Conservation (phyloP, 768 basidiomycete species). For the Suillus fuscotomentosus region DNA sequence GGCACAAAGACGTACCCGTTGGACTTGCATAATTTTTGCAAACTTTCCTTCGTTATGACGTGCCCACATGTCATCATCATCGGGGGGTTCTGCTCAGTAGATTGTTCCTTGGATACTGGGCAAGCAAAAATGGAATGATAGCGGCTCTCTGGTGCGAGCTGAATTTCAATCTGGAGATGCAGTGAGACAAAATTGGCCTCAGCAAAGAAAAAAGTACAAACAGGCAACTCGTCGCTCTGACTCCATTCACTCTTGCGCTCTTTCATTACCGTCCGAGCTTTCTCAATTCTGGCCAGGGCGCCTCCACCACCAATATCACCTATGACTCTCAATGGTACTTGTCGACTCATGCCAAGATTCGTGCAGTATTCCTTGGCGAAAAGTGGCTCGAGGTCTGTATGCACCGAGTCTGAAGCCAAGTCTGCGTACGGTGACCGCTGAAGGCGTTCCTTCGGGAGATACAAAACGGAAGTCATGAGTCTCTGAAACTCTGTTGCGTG, state of each 20-base stretch:
- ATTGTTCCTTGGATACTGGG: slow-evolving; percentile 96
- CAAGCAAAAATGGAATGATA: slow-evolving; percentile 98
- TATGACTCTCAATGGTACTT: slow-evolving; percentile 84
- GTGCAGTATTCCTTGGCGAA: slow-evolving; percentile 92
- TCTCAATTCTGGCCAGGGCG: slow-evolving; percentile 89
- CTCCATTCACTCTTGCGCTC: slow-evolving; percentile 93
- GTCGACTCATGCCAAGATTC: slow-evolving; percentile 82
- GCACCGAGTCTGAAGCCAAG: slow-evolving; percentile 66
- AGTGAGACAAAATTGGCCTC: slow-evolving; percentile 5
- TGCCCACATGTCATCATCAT: slow-evolving; percentile 99
- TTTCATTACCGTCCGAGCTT: slow-evolving; percentile 90
- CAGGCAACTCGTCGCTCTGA: slow-evolving; percentile 85
- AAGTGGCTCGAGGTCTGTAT: slow-evolving; percentile 74
- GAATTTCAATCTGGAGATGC: slow-evolving; percentile 82
- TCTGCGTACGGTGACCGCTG: slow-evolving; percentile 73
- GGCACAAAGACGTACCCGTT: slow-evolving; percentile 54
- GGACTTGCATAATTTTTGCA: slow-evolving; percentile 85
- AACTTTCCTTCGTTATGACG: slow-evolving; percentile 89
- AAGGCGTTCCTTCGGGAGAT: slow-evolving; percentile 66
- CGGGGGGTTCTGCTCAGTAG: slow-evolving; percentile 89
- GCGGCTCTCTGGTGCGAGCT: slow-evolving; percentile 77
- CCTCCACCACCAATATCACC: slow-evolving; percentile 93
- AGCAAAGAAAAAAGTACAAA: slow-evolving; percentile 28
- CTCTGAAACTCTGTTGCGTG: slow-evolving; percentile 66
- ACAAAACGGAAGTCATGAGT: slow-evolving; percentile 67